A percentile compares a stretch with the other conserved stretches of the same genome.
phyloP scores from a whole-genome alignment of 305 asterid species.

The Andrographis paniculata region DNA sequence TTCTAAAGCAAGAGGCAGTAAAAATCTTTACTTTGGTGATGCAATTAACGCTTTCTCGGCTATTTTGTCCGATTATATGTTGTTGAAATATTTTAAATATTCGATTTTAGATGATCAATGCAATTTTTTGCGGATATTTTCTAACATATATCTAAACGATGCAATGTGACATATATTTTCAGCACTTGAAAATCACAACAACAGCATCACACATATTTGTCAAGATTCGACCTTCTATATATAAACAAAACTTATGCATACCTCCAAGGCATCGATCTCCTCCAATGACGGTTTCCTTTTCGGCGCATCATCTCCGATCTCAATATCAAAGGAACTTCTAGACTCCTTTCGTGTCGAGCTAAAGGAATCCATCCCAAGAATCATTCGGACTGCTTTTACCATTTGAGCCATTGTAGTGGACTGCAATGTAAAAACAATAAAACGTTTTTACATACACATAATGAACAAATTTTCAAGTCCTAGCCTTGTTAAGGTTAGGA shows the following conservation, averaged over 20 bases:
- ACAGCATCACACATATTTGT: slow-evolving; percentile 1
- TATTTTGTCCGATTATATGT: no score
- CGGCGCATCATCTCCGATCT: slow-evolving; percentile 87
- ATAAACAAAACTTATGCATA: slow-evolving; percentile 16
- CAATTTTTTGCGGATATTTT: no score
- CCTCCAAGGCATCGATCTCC: slow-evolving; percentile 99
- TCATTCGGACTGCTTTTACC: slow-evolving; percentile 91
- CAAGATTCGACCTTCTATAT: not conserved
- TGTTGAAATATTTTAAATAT: no score
- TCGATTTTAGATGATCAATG: no score
- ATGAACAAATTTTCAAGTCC: no score
- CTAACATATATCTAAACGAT: no score
- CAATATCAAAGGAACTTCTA: slow-evolving; percentile 39
- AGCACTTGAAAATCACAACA: not conserved
- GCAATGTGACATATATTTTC: no score
- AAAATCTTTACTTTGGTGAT: no score
- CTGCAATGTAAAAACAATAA: slow-evolving; percentile 33
- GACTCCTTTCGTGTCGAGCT: slow-evolving; percentile 37
- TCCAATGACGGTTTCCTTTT: slow-evolving; percentile 77
- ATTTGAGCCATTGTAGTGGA: slow-evolving; percentile 92
- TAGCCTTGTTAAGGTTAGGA: no score
- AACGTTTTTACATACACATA: slow-evolving; percentile 11
- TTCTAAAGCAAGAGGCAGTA: not conserved
- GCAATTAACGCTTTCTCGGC: no score
- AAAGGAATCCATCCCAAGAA: slow-evolving; percentile 67